A percentile compares a stretch with the other conserved stretches of the same genome.
These are phyloP conservation scores for Acarospora socialis DNA, from an alignment of 2,329 filamentous ascomycete genomes.

Conservation along the genomic window DNA sequence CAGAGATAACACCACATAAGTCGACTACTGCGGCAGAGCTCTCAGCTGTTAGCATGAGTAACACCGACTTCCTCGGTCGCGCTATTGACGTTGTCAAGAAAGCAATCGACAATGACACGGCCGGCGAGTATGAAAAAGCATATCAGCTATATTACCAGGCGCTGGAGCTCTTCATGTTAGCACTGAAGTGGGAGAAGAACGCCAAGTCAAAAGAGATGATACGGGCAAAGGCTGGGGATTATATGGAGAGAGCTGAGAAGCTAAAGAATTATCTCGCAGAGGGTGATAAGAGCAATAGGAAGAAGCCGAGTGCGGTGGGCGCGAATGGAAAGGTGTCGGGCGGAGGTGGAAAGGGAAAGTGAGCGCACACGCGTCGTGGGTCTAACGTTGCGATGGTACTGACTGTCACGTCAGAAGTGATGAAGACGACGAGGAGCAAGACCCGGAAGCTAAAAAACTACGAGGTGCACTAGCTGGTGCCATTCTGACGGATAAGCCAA, in stretches of 20 bases:
- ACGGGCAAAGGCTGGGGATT: slow-evolving; percentile 82
- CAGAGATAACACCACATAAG: slow-evolving; percentile 1
- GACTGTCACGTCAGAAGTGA: slow-evolving; percentile 25
- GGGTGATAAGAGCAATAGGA: slow-evolving; percentile 43
- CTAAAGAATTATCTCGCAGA: slow-evolving; percentile 80
- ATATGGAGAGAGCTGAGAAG: slow-evolving; percentile 98
- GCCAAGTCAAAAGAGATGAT: slow-evolving; percentile 95
- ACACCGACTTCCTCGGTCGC: slow-evolving; percentile 90
- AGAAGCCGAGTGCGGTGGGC: slow-evolving; percentile 37
- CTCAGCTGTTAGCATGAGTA: slow-evolving; percentile 54
- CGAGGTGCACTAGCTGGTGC: slow-evolving; percentile 80
- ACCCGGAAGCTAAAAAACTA: slow-evolving; percentile 92
- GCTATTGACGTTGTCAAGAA: slow-evolving; percentile 96
- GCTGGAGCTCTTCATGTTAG: slow-evolving; percentile 96
- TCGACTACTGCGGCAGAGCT: slow-evolving; percentile 4
- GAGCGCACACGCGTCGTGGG: slow-evolving; percentile 19
- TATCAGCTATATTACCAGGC: slow-evolving; percentile 93
- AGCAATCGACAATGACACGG: slow-evolving; percentile 91
- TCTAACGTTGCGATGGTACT: neutral
- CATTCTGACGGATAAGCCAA: slow-evolving; percentile 88
- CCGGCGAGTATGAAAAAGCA: slow-evolving; percentile 91
- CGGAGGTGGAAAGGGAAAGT: slow-evolving; percentile 42
- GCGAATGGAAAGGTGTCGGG: slow-evolving; percentile 37
- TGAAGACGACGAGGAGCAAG: slow-evolving; percentile 52
- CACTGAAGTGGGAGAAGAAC: slow-evolving; percentile 99